phyloP scores from a whole-genome alignment of 177 flowering plant genomes.

The Telopea speciosissima region DNA sequence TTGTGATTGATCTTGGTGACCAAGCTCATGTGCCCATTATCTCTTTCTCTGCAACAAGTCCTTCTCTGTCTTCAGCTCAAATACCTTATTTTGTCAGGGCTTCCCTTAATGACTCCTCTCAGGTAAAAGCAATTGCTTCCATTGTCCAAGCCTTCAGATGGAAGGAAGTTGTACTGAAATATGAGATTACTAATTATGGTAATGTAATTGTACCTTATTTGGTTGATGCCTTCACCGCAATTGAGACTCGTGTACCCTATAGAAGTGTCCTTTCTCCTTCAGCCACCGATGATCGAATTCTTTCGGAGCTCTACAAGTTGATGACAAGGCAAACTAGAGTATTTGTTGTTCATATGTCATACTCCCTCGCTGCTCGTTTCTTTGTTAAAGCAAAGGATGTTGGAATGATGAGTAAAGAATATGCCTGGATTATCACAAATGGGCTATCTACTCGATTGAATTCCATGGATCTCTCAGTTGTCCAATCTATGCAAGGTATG shows the following conservation, averaged over 20 bases:
- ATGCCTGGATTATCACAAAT: conserved; percentile 25
- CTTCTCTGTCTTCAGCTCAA: conserved; percentile 1
- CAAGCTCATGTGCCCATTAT: conserved; percentile 23
- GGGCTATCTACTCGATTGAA: conserved; percentile 12
- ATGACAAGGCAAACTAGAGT: conserved; percentile 24
- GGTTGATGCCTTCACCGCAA: conserved; percentile 17
- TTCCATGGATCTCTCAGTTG: conserved; percentile 14
- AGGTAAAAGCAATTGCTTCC: conserved; percentile 22
- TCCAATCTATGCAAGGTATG: conserved; percentile 27
- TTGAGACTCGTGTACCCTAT: conserved; percentile 6
- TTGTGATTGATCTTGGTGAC: conserved; percentile 16
- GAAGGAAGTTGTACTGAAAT: conserved; percentile 15
- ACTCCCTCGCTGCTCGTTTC: conserved; percentile 10
- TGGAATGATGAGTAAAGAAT: conserved; percentile 22
- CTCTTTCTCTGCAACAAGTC: conserved; percentile 21
- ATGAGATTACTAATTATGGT: conserved; percentile 20
- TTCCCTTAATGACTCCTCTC: conserved; percentile 18
- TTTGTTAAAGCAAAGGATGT: conserved; percentile 13
- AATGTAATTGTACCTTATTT: conserved; percentile 17
- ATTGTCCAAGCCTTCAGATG: conserved; percentile 17
- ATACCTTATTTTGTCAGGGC: conserved; percentile 22
- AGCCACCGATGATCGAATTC: conserved; percentile 15
- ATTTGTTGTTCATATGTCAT: conserved; percentile 22
- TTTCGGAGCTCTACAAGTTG: conserved; percentile 19
- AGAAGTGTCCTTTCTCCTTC: conserved; percentile 11